These are phyloP conservation scores for Babesia bigemina DNA, from an alignment of 169 alveolate genomes.

Conservation along the genomic window DNA sequence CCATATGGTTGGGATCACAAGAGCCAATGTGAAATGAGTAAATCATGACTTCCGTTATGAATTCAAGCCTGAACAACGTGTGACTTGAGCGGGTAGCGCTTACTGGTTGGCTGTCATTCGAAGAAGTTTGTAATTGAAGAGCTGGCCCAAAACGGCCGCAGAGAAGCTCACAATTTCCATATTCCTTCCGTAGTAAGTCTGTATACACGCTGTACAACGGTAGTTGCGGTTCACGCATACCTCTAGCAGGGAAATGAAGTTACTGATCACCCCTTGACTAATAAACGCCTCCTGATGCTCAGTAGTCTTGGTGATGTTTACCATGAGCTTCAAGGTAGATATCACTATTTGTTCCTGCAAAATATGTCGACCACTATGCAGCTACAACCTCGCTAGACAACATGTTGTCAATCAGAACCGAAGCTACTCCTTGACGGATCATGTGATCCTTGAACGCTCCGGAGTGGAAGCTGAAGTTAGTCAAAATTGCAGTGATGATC, in stretches of 20 bases:
- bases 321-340: slow-evolving; percentile 60
- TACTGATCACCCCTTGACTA: slow-evolving; percentile 35
- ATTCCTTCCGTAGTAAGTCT: slow-evolving; percentile 30
- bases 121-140: slow-evolving; percentile 30
- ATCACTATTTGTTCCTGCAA: slow-evolving; percentile 36
- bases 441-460: slow-evolving; percentile 40
- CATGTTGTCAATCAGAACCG: slow-evolving; percentile 31
- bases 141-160: slow-evolving; percentile 65
- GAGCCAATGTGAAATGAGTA: slow-evolving; percentile 47
- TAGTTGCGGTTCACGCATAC: not conserved
- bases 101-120: slow-evolving; percentile 22
- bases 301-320: slow-evolving; percentile 51
- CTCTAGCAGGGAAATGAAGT: slow-evolving; percentile 33
- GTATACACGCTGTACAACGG: not conserved
- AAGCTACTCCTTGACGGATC: slow-evolving; percentile 21
- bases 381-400: slow-evolving; percentile 11
- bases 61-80: slow-evolving; percentile 28
- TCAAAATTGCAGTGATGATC: slow-evolving; percentile 37
- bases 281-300: slow-evolving; percentile 48
- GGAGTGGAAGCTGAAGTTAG: slow-evolving; percentile 58
- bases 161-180: slow-evolving; percentile 27
- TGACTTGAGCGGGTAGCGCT: not conserved
- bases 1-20: not conserved
- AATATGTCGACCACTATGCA: not conserved
- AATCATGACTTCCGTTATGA: slow-evolving; percentile 48